A percentile compares a stretch with the other conserved stretches of the same genome.
phyloP scores from a whole-genome alignment of 495 filamentous ascomycete genomes.

The Margaritispora aquatica region DNA sequence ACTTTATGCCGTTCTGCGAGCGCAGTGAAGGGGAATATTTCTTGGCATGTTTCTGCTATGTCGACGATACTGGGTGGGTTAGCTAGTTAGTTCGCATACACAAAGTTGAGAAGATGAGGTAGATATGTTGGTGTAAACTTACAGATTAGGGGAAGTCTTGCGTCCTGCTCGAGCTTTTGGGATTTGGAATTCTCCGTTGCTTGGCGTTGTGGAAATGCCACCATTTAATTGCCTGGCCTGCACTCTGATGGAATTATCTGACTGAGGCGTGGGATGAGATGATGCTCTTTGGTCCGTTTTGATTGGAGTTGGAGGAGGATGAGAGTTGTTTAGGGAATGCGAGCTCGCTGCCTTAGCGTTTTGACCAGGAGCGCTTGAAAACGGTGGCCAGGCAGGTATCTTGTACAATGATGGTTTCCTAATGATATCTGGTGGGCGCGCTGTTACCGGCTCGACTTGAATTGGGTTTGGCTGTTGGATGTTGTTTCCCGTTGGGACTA shows the following conservation, averaged over 20 bases:
- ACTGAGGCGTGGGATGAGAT: too few relatives aligned
- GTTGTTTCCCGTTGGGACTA: background rate
- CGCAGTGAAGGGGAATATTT: conserved; percentile 36
- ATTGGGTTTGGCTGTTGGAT: background rate
- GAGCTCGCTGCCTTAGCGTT: background rate
- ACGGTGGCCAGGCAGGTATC: conserved; percentile 16
- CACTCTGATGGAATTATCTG: too few relatives aligned
- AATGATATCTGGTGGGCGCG: conserved; percentile 7
- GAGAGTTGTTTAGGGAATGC: background rate
- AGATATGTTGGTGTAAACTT: background rate
- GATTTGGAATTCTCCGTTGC: background rate
- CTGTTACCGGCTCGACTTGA: background rate
- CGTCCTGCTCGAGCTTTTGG: conserved; percentile 4
- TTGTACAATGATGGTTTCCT: conserved; percentile 22
- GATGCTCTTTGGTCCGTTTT: too few relatives aligned
- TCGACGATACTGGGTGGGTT: conserved; percentile 34
- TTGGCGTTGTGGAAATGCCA: background rate
- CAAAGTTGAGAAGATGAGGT: background rate
- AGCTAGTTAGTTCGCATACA: conserved; percentile 13
- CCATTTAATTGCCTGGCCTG: too few relatives aligned
- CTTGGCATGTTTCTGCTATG: conserved; percentile 41
- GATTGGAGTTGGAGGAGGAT: too few relatives aligned
- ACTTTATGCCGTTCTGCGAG: conserved; percentile 36
- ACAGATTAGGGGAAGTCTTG: conserved; percentile 24
- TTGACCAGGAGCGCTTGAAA: background rate